Base-by-base conservation (phyloP, 2,329 filamentous ascomycete species). In the Tolypocladium nubicola region DNA sequence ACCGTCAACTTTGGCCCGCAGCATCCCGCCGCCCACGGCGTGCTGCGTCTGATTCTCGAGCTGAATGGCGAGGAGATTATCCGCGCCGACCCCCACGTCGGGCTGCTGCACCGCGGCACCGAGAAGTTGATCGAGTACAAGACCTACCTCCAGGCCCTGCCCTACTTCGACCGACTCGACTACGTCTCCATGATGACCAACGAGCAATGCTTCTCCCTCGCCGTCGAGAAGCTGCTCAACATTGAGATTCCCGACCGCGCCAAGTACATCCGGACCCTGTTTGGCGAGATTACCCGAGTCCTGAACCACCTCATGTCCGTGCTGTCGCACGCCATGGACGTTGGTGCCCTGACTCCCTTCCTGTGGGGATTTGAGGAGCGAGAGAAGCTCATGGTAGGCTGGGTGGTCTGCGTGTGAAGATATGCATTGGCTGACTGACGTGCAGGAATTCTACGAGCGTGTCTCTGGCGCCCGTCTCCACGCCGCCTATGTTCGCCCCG, bases 141-240 rank as follows among this genome's bases (percentile, higher is more conserved):
- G 83, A 96, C 93, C 66, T 99, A 99, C 72, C 83, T 97, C 70
- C 94, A 99, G 80, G 94, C 94, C 58, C 80, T 99, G 70, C 94
- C 94, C 57, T 99, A 99, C 80, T 99, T 99, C 73, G 94, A 99
- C 77, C 90, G 94, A 66, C 82, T 99, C 73, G 94, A 99, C 76
- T 99, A 99, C 75, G 92, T 97, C 66, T 97, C 91, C 68, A 99
- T 99, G 95, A 99, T 99, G 94, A 99, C 94, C 69, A 99, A 99
- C 76, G 94, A 99, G 81, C 94, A 99, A 77, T 96, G 91, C 71
- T 99, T 90, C 76, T 85, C 91, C 41, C 82, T 99, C 64, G 94
- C 91, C 23, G 93, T 97, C 57, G 94, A 99, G 83, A 99, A 99
- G 82, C 82, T 99, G 60, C 80, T 99, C 68, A 99, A 99, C 75